Percentiles rank a stretch among this genome's conserved stretches.
Evolutionary conservation across 371 early-diverging fungal species (phyloP).

Genomic region (Rhizopus arrhizus): DNA sequence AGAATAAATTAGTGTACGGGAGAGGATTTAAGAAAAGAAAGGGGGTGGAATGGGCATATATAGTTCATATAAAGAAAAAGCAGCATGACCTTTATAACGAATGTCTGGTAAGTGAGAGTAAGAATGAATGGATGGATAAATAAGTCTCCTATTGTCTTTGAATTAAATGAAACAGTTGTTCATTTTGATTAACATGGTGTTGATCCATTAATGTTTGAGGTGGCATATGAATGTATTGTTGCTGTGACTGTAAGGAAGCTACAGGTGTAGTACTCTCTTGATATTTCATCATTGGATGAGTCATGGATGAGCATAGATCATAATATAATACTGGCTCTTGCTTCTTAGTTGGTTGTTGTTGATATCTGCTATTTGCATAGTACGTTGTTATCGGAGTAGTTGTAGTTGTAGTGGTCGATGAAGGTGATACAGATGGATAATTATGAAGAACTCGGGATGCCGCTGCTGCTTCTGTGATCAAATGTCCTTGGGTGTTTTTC

Average conservation of each 20-base stretch:
- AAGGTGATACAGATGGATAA: neutral
- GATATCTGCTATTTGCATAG: neutral
- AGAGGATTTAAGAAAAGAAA: neutral
- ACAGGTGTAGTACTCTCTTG: neutral
- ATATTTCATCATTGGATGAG: neutral
- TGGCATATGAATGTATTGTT: neutral
- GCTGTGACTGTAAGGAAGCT: neutral
- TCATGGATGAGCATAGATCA: neutral
- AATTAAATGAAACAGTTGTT: neutral
- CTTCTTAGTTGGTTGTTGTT: neutral
- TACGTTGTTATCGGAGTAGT: neutral
- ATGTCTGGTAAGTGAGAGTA: neutral
- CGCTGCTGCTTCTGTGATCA: neutral
- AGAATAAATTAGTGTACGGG: no score
- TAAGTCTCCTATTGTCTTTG: neutral
- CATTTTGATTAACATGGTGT: neutral
- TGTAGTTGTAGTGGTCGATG: neutral
- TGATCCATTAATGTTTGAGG: neutral
- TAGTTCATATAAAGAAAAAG: no score
- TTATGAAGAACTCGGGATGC: neutral
- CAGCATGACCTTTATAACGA: no score
- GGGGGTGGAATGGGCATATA: neutral
- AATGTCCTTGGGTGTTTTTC: neutral
- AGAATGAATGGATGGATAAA: neutral
- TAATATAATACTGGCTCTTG: neutral